phyloP scores from a whole-genome alignment of 768 basidiomycete genomes.

The Leccinum arenicola region DNA sequence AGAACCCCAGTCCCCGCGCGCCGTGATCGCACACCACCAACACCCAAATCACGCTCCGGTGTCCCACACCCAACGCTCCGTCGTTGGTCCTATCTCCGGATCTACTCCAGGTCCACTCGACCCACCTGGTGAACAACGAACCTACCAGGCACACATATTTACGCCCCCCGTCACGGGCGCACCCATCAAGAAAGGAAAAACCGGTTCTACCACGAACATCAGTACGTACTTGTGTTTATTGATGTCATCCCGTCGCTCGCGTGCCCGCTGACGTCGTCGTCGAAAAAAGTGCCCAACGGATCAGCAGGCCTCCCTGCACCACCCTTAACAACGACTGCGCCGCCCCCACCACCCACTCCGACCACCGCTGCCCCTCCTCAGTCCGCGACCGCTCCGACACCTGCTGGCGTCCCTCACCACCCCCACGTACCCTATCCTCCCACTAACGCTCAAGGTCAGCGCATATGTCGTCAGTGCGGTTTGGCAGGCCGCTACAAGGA shows the following conservation, averaged over 20 bases:
- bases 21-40: constrained; percentile 31
- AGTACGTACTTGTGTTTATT: constrained; percentile 15
- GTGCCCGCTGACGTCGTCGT: constrained; percentile 7
- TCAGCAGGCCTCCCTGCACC: constrained; percentile 17
- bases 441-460: constrained; percentile 59
- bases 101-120: constrained; percentile 28
- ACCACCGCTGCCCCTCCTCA: constrained; percentile 11
- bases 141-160: constrained; percentile 67
- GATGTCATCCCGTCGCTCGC: constrained; percentile 5
- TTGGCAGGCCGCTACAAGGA: constrained; percentile 77
- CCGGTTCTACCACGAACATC: constrained; percentile 19
- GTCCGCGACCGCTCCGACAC: constrained; percentile 2
- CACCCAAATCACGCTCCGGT: constrained; percentile 25
- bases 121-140: constrained; percentile 37
- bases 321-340: constrained; percentile 9
- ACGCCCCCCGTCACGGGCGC: constrained; percentile 73
- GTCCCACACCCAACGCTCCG: constrained; percentile 15
- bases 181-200: constrained; percentile 65
- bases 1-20: constrained; percentile 31
- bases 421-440: constrained; percentile 26
- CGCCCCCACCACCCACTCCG: constrained; percentile 17
- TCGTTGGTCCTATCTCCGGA: constrained; percentile 20
- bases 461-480: constrained; percentile 77
- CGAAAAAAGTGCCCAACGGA: constrained; percentile 19
- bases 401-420: constrained; percentile 1